phyloP scores from a whole-genome alignment of 2,329 filamentous ascomycete genomes.

The Trichoderma atroviride region DNA sequence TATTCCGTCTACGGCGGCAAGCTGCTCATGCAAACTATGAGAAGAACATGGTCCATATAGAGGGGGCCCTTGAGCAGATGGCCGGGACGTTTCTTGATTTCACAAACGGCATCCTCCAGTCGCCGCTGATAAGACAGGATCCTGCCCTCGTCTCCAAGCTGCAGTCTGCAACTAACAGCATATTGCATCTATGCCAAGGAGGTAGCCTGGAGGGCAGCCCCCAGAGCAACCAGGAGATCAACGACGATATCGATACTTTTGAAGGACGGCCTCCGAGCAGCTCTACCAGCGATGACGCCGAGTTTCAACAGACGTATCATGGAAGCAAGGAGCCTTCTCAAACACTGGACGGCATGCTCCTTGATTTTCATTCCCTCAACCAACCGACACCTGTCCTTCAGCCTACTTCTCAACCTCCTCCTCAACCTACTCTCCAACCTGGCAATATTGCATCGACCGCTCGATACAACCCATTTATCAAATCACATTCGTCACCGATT shows the following conservation, averaged over 20 bases:
- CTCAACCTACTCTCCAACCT: neutral
- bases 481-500: neutral
- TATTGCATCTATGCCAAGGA: slow-evolving; percentile 13
- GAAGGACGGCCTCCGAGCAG: too few species aligned
- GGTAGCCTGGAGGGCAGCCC: neutral
- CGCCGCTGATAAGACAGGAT: slow-evolving; percentile 5
- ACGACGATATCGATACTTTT: neutral
- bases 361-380: neutral
- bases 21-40: slow-evolving; percentile 12
- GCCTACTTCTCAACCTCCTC: neutral
- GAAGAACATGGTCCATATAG: slow-evolving; percentile 14
- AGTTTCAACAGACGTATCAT: too few species aligned
- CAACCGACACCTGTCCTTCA: neutral
- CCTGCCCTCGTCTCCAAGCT: slow-evolving; percentile 12
- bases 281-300: neutral
- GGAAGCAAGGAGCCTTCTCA: neutral
- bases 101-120: slow-evolving; percentile 14
- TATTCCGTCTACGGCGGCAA: slow-evolving; percentile 14
- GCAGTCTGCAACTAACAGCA: slow-evolving; percentile 13
- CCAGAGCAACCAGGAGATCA: neutral
- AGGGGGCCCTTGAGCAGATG: slow-evolving; percentile 19
- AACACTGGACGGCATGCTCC: neutral
- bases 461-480: neutral
- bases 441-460: neutral
- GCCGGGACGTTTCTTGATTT: slow-evolving; percentile 9